phyloP scores from a whole-genome alignment of 78 protist genomes.

The Chrysochromulina parva region DNA sequence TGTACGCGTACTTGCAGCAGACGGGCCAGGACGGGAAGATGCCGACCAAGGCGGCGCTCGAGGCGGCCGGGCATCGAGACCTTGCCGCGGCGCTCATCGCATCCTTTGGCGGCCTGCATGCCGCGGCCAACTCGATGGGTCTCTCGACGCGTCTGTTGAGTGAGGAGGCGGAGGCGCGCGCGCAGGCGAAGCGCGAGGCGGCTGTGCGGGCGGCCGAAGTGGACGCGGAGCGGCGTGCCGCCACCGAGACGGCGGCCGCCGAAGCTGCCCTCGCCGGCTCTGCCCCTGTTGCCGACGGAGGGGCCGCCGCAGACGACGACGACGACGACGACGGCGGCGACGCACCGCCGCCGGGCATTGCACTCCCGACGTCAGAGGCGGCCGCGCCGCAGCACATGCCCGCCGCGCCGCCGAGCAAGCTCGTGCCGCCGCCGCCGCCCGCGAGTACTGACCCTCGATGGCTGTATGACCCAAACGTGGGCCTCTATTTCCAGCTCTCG shows the following conservation, averaged over 20 bases:
- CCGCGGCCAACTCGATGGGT: not conserved
- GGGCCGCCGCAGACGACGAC: not conserved
- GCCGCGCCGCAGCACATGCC: not conserved
- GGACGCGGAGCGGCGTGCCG: not conserved
- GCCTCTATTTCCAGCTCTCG: not conserved
- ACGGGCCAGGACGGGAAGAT: not conserved
- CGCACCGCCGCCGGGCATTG: not conserved
- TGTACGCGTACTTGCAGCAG: not conserved
- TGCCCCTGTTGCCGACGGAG: not conserved
- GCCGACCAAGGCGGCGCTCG: not conserved
- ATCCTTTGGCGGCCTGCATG: not conserved
- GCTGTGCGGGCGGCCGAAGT: not conserved
- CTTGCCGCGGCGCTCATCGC: not conserved
- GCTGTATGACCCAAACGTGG: not conserved
- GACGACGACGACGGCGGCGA: too few species aligned
- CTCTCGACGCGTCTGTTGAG: not conserved
- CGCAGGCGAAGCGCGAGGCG: not conserved
- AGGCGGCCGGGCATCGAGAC: not conserved
- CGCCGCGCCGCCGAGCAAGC: not conserved
- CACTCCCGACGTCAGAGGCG: not conserved
- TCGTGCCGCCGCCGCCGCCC: not conserved
- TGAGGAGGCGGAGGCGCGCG: not conserved
- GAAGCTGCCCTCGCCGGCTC: not conserved
- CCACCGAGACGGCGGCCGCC: not conserved
- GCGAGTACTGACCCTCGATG: not conserved